Conservation (phyloP, 805 yeast genomes). For the Candida takata region DNA sequence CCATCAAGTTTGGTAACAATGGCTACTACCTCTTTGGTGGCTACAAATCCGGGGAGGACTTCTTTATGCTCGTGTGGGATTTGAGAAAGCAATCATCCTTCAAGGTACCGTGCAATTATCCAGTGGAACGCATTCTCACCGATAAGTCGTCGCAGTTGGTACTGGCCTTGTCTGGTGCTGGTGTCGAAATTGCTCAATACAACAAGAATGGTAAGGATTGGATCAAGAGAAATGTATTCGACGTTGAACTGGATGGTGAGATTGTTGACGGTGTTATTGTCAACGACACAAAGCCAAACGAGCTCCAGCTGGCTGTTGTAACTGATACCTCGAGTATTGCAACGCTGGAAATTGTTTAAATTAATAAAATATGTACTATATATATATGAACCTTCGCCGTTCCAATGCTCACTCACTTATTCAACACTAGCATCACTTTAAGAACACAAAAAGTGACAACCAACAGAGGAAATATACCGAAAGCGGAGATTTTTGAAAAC, state of each 20-base stretch:
- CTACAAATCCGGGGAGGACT: slow-evolving; percentile 12
- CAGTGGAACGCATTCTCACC: slow-evolving; percentile 7
- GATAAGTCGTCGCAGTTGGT: slow-evolving; percentile 22
- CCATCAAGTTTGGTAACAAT: slow-evolving; percentile 49
- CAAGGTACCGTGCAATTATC: slow-evolving; percentile 5
- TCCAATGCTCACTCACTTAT: too few species aligned
- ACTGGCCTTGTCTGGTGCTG: slow-evolving; percentile 4
- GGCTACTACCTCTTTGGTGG: slow-evolving; percentile 53
- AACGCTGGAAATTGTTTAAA: slow-evolving; percentile 3
- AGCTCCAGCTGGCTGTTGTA: slow-evolving; percentile 6
- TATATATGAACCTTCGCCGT: too few species aligned
- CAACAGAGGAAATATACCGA: too few species aligned
- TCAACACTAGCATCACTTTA: too few species aligned
- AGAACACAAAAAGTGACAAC: too few species aligned
- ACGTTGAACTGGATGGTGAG: slow-evolving; percentile 10
- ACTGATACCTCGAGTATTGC: slow-evolving; percentile 5
- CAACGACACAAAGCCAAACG: slow-evolving; percentile 9
- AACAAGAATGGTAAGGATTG: slow-evolving; percentile 17
- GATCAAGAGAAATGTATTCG: slow-evolving; percentile 7
- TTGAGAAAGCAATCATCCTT: slow-evolving; percentile 33
- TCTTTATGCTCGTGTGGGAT: slow-evolving; percentile 37
- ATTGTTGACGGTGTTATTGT: slow-evolving; percentile 11
- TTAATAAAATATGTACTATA: neutral
- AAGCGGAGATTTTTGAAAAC: neutral
- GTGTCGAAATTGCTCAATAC: slow-evolving; percentile 17